Base-by-base conservation (phyloP, 108 stramenopile species). In the Nannochloropsis salina region DNA sequence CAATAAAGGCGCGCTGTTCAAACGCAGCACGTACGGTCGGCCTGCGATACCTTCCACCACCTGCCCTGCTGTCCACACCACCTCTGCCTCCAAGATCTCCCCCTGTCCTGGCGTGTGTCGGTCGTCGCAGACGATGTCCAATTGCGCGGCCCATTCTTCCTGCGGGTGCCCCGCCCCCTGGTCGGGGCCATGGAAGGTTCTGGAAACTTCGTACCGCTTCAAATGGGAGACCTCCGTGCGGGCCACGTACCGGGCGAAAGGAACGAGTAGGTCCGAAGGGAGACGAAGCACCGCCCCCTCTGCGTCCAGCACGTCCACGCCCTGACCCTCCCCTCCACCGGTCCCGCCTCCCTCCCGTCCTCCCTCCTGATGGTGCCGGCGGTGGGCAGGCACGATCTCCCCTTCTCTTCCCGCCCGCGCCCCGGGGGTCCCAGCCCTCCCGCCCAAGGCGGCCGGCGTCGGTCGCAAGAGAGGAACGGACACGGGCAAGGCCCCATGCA, bases 201-300 rank as follows among this genome's bases (percentile, higher is more conserved):
- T 83, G 83, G 80, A 83, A 40, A 87, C 80, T 45, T 87, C 83
- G 87, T 87, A 87, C 87, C 87, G 74, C 84, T 87, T 87, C 80
- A 87, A 41, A 31, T 79, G 43, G 31, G 83, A 45, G 9, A 87
- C 83, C 42, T 83, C 87, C 79, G 83, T 80, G 47, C 87, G 83
- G 10, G 87, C 87, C 43, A 87, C 87, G 83, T 43, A 85, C 83
- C 87, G 42, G 21, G 87, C 87, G 42, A 87, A 87, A 3, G 87
- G 83, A 18, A 74, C 83, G 31, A 83, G 83, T n/a, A 87, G 83
- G 47, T 87, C 74, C n/a, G 83, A 42, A 20, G 87, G 83, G 8
- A 87, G 80, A 12, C 79, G 20, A 8, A 87, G 83, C 44, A 87
- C 87, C 31, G 87, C 83, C 43, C 87, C 87, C 45, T 43, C 80